Percentiles rank a stretch among this genome's conserved stretches.
Conservation (phyloP, 306 rosid genomes). For the Malus orientalis region DNA sequence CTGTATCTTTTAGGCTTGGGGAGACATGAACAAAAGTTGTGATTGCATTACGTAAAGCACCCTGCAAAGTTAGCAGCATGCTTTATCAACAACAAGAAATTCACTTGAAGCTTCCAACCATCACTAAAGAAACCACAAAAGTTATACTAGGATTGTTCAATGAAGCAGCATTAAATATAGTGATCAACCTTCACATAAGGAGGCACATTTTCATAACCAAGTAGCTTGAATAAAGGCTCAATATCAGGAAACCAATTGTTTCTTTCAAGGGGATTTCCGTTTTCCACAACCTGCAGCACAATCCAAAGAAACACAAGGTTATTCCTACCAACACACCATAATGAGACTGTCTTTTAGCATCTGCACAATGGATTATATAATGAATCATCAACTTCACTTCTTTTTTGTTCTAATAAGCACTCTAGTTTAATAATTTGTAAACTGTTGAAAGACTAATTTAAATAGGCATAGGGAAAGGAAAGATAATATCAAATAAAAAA, state of each 20-base stretch:
- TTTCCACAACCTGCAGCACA: conserved; percentile 68
- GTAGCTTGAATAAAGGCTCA: conserved; percentile 95
- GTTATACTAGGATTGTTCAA: neutral
- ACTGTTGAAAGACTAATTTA: neutral
- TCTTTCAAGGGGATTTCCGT: conserved; percentile 78
- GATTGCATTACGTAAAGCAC: conserved; percentile 87
- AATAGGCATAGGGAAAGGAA: neutral
- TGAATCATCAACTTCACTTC: neutral
- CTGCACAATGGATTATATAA: neutral
- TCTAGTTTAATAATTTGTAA: neutral
- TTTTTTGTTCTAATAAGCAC: neutral
- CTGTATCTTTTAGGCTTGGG: conserved; percentile 60
- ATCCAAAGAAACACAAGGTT: conserved; percentile 13
- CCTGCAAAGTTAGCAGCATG: conserved; percentile 36
- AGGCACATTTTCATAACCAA: conserved; percentile 91
- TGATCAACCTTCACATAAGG: conserved; percentile 80
- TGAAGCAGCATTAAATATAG: conserved; percentile 16
- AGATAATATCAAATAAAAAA: neutral
- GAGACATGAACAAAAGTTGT: conserved; percentile 69
- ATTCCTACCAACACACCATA: neutral
- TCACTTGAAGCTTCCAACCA: conserved; percentile 15
- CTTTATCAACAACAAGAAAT: conserved; percentile 18
- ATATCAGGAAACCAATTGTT: conserved; percentile 93
- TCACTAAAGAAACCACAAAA: conserved; percentile 14
- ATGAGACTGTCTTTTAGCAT: neutral